phyloP scores from a whole-genome alignment of 768 basidiomycete species.

The Melanogaster broomeanus region DNA sequence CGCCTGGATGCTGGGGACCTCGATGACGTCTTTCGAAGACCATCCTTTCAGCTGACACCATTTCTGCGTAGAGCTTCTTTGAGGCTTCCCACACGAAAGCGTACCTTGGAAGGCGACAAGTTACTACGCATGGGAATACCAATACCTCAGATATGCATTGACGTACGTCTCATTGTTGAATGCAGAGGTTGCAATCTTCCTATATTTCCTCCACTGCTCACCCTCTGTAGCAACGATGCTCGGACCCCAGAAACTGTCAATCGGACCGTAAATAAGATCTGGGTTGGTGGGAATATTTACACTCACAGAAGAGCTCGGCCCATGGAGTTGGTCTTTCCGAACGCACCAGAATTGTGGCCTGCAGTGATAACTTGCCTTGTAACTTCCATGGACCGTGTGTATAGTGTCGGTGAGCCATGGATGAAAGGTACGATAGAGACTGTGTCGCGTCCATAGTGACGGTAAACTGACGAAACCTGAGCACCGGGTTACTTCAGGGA shows the following conservation, averaged over 20 bases:
- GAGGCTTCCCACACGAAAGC: slow-evolving; percentile 21
- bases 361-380: slow-evolving; percentile 16
- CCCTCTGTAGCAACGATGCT: slow-evolving; percentile 15
- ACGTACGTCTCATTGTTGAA: slow-evolving; percentile 26
- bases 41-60: slow-evolving; percentile 17
- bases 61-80: slow-evolving; percentile 19
- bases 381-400: slow-evolving; percentile 23
- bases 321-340: slow-evolving; percentile 17
- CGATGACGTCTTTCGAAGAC: slow-evolving; percentile 14
- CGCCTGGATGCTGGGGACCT: slow-evolving; percentile 11
- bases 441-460: slow-evolving; percentile 16
- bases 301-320: slow-evolving; percentile 18
- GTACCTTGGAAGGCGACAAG: slow-evolving; percentile 11
- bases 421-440: slow-evolving; percentile 25
- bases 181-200: slow-evolving; percentile 21
- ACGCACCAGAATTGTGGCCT: slow-evolving; percentile 18
- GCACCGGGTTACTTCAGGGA: not conserved
- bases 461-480: slow-evolving; percentile 17
- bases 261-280: not conserved
- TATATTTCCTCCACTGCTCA: slow-evolving; percentile 21
- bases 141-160: not conserved
- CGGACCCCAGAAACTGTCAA: slow-evolving; percentile 17
- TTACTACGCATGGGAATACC: not conserved
- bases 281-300: not conserved
- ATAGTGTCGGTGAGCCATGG: slow-evolving; percentile 15